Evolutionary conservation across 2,329 filamentous ascomycete species (phyloP), one percentile per base, ranked within the genome.

Genomic region (Cercospora zeina): DNA sequence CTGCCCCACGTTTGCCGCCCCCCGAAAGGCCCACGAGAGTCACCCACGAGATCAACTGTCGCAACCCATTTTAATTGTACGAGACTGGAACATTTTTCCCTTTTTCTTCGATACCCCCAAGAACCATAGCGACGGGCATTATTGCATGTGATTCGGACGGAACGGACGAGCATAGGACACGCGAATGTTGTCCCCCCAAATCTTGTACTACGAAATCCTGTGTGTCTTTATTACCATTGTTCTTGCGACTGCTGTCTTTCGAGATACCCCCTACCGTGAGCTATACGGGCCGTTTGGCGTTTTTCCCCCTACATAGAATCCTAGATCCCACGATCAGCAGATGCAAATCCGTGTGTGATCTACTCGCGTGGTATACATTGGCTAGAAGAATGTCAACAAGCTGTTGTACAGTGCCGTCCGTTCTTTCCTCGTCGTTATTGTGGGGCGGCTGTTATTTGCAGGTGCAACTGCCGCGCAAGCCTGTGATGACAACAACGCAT

Each of bases 41-140:
- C 39, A 45, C 39, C 16, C 16, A 45, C 16, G n/a, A 45, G 39
- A 45, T 2, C 39, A 19, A 45, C 11, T 45, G 39, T 21, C 39
- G 39, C 39, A 27, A 37, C 36, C 19, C 24, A 27, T 36, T 50
- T 16, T 58, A 34, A 34, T 21, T 58, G 55, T 50, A 58, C 55
- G 30, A 58, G 55, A 58, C 55, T 58, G 55, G 55, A 34, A 50
- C 21, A n/a, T 16, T 50, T 50, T 13, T 21, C 39, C 24, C 49
- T 47, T 45, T 45, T 27, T 49, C 36, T 58, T 58, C 55, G 55
- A 58, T 58, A 58, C 55, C 55, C 55, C 45, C 34, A 36, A 50
- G 30, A 21, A 50, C 47, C 55, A 58, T 58, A 50, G 55, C 55
- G 55, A 58, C 31, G 47, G 45, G 55, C 55, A 58, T 58, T 55